phyloP scores from a whole-genome alignment of 768 basidiomycete genomes.

The Sutorius australiensis region DNA sequence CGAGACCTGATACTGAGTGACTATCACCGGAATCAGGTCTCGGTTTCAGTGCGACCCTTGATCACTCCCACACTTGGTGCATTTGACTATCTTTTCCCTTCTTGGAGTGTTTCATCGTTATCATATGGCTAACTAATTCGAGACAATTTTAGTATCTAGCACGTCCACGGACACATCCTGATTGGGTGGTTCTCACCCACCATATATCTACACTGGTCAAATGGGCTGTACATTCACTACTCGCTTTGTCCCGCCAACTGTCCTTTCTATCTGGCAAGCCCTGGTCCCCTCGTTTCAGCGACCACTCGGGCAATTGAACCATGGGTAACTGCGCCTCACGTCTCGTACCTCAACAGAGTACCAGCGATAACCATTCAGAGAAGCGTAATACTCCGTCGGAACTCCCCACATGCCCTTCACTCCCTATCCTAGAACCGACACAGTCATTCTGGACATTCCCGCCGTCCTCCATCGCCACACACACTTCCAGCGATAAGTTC shows the following conservation, averaged over 20 bases:
- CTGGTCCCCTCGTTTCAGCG: constrained; percentile 1
- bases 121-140: too few species aligned
- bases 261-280: background rate
- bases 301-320: background rate
- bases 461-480: constrained; percentile 40
- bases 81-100: too few species aligned
- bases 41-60: too few species aligned
- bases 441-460: constrained; percentile 64
- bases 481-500: constrained; percentile 21
- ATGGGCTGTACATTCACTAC: constrained; percentile 8
- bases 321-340: constrained; percentile 29
- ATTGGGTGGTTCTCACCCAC: constrained; percentile 8
- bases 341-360: constrained; percentile 1
- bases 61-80: too few species aligned
- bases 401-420: constrained; percentile 26
- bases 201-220: constrained; percentile 16
- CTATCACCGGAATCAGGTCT: too few species aligned
- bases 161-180: constrained; percentile 1
- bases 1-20: too few species aligned
- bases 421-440: constrained; percentile 55
- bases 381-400: background rate
- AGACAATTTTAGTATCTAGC: background rate
- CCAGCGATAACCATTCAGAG: background rate
- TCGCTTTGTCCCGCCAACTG: background rate
- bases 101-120: too few species aligned